Base-by-base conservation (phyloP, 2,329 filamentous ascomycete species). In the Stagonosporopsis cucurbitacearum region DNA sequence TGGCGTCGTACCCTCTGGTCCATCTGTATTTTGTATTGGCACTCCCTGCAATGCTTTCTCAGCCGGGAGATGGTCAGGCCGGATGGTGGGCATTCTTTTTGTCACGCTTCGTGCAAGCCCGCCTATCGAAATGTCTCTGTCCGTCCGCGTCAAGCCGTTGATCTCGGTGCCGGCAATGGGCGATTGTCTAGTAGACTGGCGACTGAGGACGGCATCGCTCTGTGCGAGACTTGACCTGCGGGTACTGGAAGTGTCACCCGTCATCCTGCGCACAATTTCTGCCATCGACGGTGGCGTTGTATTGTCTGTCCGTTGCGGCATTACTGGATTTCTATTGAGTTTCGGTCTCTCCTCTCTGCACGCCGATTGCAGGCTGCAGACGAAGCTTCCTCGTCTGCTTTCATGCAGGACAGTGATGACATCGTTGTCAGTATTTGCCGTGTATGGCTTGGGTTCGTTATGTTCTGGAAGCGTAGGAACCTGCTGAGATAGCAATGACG, bases 391-490 rank as follows among this genome's bases (percentile, higher is more conserved):
- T 15, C 70, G 66, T 49, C 70, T 60, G n/a, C 42, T 46, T 8
- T 59, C 63, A 15, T 58, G 54, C 19, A 58, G 61, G 7, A 66
- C 64, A 12, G 63, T 65, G 7, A 56, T 43, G 9, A 28, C 54
- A 15, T 47, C 39, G 23, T 56, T 51, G 6, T 54, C 50, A 2
- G 41, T 35, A 4, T 43, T 52, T 9, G 55, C 54, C 23, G 36
- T 45, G 17, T 50, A 48, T 4, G 64, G 25, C 13, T 58, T 20
- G 30, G 25, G 50, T 33, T 66, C 54, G 19, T 65, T 66, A 56
- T 74, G 70, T 11, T 73, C 66, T 49, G 68, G 65, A 3, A 72
- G 50, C 30, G 69, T 62, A 23, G 55, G 61, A 48, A 62, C 67
- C 22, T 70, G 64, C 37, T 63, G 60, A 6, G 58, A 42, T 11